A percentile compares a stretch with the other conserved stretches of the same genome.
Evolutionary conservation across 129 eudicot species (phyloP).

Genomic region (Escallonia rubra): DNA sequence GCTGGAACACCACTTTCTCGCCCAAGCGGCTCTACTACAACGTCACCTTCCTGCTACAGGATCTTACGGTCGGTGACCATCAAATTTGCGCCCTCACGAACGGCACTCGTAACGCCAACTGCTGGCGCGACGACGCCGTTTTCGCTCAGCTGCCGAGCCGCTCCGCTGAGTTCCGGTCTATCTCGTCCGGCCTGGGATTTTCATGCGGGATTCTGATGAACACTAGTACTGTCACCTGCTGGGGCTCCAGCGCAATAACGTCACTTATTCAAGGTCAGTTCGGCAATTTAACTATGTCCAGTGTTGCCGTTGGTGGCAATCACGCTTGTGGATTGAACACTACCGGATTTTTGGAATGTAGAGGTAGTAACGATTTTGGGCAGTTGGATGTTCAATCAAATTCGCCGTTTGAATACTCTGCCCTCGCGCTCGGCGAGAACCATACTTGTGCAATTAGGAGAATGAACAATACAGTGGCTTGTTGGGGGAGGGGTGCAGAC

Average conservation of each 20-base stretch:
- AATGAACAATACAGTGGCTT: constrained; percentile 48
- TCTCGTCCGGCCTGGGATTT: constrained; percentile 69
- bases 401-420: constrained; percentile 35
- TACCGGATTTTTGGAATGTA: constrained; percentile 53
- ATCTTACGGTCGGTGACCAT: constrained; percentile 46
- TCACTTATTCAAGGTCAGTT: constrained; percentile 37
- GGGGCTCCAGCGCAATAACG: constrained; percentile 33
- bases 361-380: constrained; percentile 43
- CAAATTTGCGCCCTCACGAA: constrained; percentile 64
- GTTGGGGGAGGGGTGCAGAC: constrained; percentile 81
- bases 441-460: constrained; percentile 63
- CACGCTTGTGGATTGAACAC: constrained; percentile 70
- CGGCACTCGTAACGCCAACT: constrained; percentile 27
- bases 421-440: constrained; percentile 55
- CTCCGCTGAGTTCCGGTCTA: constrained; percentile 15
- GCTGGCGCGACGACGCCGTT: constrained; percentile 62
- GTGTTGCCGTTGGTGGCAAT: constrained; percentile 54
- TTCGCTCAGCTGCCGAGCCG: constrained; percentile 12
- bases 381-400: constrained; percentile 48
- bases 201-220: constrained; percentile 53
- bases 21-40: constrained; percentile 63
- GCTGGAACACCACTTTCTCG: constrained; percentile 55
- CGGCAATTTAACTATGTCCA: constrained; percentile 36
- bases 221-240: constrained; percentile 42
- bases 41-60: constrained; percentile 18